Base-by-base conservation (phyloP, 768 basidiomycete species). In the Calocera cornea region DNA sequence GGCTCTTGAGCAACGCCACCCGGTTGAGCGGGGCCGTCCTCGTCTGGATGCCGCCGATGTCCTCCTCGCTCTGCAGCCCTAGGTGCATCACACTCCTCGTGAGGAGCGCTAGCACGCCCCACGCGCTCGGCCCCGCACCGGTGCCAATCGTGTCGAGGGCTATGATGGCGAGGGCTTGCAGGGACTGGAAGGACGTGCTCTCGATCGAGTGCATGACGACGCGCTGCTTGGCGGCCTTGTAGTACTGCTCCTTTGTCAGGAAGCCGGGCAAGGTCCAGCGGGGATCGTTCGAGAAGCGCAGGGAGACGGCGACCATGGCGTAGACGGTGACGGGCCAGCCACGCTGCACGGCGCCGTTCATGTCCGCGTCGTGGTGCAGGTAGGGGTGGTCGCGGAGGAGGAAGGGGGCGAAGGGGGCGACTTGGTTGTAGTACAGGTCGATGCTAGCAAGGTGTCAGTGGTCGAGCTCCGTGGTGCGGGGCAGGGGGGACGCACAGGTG, bases 121-220 rank as follows among this genome's bases (percentile, higher is more conserved):
- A 78, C 0, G 71, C 69, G 22, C 72, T 72, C 31, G 76, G 75
- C 2, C 75, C 76, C 54, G 75, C 73, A 17, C 76, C 77, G 16
- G 72, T 73, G 1, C 76, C 76, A n/a, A 76, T 76, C 49, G 73
- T 71, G 49, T 76, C 77, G 16, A 78, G 68, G 1, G 76, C 74
- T 1, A 78, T 70, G 27, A 78, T 65, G 0, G 76, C 75, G 16
- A 78, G 67, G 2, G 77, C 77, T 65, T 78, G 76, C 1, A 77
- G 70, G 0, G 74, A 74, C 14, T 73, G 68, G 64, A 77, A 72
- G 8, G 73, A 72, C 8, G 75, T 76, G 3, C 70, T 71, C 41
- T 76, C 74, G 67, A 78, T 76, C 22, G 77, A 75, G 50, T 74
- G 72, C 14, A 73, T 71, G 3, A 76, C 68, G 36, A 78, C 75